Conservation (phyloP, 352 stramenopile species). For the Thalassiosira mediterranea region DNA sequence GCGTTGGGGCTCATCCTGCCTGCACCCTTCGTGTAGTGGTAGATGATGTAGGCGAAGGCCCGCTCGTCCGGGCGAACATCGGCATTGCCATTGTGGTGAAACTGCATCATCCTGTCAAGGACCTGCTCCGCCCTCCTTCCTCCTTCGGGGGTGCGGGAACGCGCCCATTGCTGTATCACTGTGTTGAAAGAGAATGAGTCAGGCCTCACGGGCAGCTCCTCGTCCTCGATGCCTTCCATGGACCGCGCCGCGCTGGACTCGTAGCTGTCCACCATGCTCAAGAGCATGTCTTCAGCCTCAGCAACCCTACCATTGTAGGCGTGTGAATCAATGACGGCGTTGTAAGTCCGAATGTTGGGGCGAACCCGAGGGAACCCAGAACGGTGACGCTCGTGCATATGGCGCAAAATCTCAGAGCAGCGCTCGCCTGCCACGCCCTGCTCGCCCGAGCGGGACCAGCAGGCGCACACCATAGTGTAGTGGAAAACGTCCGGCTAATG, state of each 20-base stretch:
- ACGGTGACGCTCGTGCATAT: constrained; percentile 59
- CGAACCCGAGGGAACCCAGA: constrained; percentile 50
- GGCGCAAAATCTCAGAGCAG: constrained; percentile 65
- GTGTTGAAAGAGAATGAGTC: constrained; percentile 79
- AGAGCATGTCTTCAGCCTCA: constrained; percentile 69
- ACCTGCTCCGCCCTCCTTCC: constrained; percentile 60
- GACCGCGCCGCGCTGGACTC: constrained; percentile 44
- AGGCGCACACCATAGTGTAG: constrained; percentile 73
- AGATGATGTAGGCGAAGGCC: constrained; percentile 73
- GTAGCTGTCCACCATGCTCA: constrained; percentile 69
- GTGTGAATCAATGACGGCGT: constrained; percentile 70
- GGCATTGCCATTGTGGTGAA: constrained; percentile 63
- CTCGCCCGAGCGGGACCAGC: constrained; percentile 59
- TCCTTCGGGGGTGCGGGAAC: constrained; percentile 44
- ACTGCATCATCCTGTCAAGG: constrained; percentile 64
- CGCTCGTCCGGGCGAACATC: constrained; percentile 59
- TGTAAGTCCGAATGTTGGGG: constrained; percentile 75
- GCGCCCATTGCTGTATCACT: constrained; percentile 72
- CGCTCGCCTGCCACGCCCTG: constrained; percentile 39
- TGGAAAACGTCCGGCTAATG: constrained; percentile 62
- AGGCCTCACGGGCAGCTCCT: constrained; percentile 53
- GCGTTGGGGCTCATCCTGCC: constrained; percentile 52
- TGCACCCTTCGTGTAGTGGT: constrained; percentile 60
- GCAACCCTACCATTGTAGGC: constrained; percentile 46
- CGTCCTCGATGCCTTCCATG: constrained; percentile 65